phyloP scores from a whole-genome alignment of 2,329 filamentous ascomycete genomes.

The Exophiala dermatitidis region DNA sequence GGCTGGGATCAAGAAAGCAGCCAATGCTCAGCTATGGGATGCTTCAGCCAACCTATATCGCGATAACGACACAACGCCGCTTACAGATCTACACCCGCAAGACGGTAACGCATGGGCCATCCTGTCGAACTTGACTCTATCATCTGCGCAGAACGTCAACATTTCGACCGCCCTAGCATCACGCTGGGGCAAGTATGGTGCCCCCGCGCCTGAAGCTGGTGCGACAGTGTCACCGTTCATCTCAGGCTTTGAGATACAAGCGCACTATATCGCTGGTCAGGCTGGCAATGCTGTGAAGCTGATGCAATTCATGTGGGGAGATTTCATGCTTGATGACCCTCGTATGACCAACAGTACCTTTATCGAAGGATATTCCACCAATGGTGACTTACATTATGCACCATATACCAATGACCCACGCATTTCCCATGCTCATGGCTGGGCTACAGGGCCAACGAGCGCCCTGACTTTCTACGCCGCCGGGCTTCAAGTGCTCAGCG shows the following conservation, averaged over 20 bases:
- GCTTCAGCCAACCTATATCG: constrained; percentile 23
- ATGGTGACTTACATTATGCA: constrained; percentile 41
- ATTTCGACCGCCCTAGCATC: constrained; percentile 36
- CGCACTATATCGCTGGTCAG: constrained; percentile 37
- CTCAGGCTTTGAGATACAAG: constrained; percentile 39
- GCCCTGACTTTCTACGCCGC: constrained; percentile 39
- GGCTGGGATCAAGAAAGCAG: constrained; percentile 25
- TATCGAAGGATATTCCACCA: constrained; percentile 27
- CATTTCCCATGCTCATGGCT: constrained; percentile 46
- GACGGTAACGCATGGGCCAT: constrained; percentile 37
- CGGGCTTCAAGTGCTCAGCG: constrained; percentile 36
- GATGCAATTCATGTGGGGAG: constrained; percentile 43
- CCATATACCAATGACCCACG: constrained; percentile 38
- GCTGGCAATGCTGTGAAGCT: constrained; percentile 38
- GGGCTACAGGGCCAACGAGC: constrained; percentile 44
- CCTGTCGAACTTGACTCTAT: constrained; percentile 31
- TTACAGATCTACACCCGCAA: constrained; percentile 29
- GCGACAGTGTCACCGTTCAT: constrained; percentile 40
- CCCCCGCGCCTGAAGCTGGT: constrained; percentile 35
- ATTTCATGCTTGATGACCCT: constrained; percentile 48
- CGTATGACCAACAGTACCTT: constrained; percentile 49
- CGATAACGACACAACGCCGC: constrained; percentile 29
- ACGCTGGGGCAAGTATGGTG: constrained; percentile 41
- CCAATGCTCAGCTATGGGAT: constrained; percentile 30
- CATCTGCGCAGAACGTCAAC: constrained; percentile 23